A percentile compares a stretch with the other conserved stretches of the same genome.
Evolutionary conservation across 2,329 filamentous ascomycete species (phyloP).

Genomic region (Cryphonectria parasitica): DNA sequence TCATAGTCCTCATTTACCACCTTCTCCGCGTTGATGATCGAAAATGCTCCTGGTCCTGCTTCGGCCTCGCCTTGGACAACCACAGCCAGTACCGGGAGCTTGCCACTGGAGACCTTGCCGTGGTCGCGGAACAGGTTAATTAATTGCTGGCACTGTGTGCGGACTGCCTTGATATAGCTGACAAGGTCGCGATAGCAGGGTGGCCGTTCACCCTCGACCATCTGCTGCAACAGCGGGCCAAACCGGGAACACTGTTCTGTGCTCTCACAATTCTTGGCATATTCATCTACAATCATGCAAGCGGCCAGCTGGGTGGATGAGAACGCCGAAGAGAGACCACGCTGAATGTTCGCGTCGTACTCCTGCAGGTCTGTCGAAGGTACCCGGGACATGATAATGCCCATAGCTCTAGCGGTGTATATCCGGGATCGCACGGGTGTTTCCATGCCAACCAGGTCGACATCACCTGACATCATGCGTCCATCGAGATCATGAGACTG

Average conservation of each 20-base stretch:
- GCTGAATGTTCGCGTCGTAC: slow-evolving; percentile 68
- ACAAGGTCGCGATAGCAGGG: slow-evolving; percentile 86
- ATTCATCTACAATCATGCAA: slow-evolving; percentile 86
- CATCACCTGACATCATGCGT: slow-evolving; percentile 96
- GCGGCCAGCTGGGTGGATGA: slow-evolving; percentile 87
- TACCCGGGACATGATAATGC: slow-evolving; percentile 78
- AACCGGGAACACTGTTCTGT: slow-evolving; percentile 61
- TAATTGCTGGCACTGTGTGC: slow-evolving; percentile 88
- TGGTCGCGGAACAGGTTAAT: slow-evolving; percentile 91
- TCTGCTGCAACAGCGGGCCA: slow-evolving; percentile 66
- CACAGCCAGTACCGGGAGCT: slow-evolving; percentile 80
- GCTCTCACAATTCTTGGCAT: slow-evolving; percentile 63
- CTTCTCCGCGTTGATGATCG: slow-evolving; percentile 83
- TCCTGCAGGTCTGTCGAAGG: slow-evolving; percentile 64
- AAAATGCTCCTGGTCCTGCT: slow-evolving; percentile 91
- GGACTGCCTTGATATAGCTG: slow-evolving; percentile 84
- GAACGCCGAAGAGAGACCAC: slow-evolving; percentile 71
- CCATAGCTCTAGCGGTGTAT: slow-evolving; percentile 84
- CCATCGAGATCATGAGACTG: slow-evolving; percentile 95
- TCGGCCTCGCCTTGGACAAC: slow-evolving; percentile 92
- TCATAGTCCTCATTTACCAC: slow-evolving; percentile 86
- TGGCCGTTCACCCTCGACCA: slow-evolving; percentile 83
- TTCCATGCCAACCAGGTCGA: slow-evolving; percentile 91
- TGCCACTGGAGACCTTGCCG: slow-evolving; percentile 75
- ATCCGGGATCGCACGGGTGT: slow-evolving; percentile 86